Evolutionary conservation across 2,329 filamentous ascomycete species (phyloP).

Genomic region (Colletotrichum sp.): DNA sequence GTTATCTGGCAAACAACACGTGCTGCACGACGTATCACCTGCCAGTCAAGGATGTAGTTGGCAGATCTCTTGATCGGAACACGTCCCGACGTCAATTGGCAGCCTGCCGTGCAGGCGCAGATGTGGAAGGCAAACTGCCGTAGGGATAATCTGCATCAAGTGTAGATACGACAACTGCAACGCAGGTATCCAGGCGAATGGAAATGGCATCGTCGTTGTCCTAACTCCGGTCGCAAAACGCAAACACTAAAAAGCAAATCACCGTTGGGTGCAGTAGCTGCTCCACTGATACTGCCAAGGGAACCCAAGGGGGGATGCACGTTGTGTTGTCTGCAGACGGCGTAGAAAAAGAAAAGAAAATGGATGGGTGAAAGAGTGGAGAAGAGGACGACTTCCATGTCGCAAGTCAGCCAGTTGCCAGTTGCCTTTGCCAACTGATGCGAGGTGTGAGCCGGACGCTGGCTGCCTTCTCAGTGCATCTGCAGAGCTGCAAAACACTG

Average conservation of each 20-base stretch:
- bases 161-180: background rate
- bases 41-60: background rate
- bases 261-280: slow-evolving; percentile 2
- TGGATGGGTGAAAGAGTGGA: background rate
- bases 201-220: background rate
- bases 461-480: background rate
- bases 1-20: background rate
- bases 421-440: background rate
- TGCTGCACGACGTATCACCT: background rate
- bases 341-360: background rate
- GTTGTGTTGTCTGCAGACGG: slow-evolving; percentile 1
- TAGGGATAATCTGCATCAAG: background rate
- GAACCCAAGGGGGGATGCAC: background rate
- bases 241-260: slow-evolving; percentile 4
- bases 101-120: background rate
- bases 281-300: background rate
- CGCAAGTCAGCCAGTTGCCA: background rate
- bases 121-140: background rate
- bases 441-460: background rate
- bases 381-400: background rate
- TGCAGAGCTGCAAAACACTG: background rate
- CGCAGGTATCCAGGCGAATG: background rate
- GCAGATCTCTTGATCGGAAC: background rate
- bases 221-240: background rate
- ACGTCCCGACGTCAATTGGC: background rate